Percentiles rank a stretch among this genome's conserved stretches.
Evolutionary conservation across 352 stramenopile genomes (phyloP).

Genomic region (Globisporangium heterothallicum): DNA sequence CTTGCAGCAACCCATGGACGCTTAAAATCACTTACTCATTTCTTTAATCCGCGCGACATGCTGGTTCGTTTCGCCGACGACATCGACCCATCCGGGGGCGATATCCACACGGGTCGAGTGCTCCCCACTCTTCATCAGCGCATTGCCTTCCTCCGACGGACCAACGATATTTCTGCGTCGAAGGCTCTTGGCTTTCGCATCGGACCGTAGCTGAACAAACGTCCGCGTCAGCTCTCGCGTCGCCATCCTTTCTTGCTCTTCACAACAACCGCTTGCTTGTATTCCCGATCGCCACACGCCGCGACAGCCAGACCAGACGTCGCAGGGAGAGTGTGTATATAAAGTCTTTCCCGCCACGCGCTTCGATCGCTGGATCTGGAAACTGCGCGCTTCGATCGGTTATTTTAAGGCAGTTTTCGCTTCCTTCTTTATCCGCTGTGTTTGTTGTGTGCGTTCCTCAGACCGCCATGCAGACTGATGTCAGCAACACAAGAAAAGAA

Average conservation of each 20-base stretch:
- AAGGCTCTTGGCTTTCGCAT: conserved; percentile 81
- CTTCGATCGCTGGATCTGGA: background rate
- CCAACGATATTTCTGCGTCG: conserved; percentile 81
- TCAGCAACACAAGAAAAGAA: no score
- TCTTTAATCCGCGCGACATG: conserved; percentile 76
- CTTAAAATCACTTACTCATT: conserved; percentile 71
- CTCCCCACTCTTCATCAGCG: conserved; percentile 55
- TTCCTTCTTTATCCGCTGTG: background rate
- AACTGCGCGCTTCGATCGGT: background rate
- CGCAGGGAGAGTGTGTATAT: no score
- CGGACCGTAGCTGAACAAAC: conserved; percentile 63
- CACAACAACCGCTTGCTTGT: background rate
- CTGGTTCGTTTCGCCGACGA: conserved; percentile 75
- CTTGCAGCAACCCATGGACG: no score
- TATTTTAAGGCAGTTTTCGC: background rate
- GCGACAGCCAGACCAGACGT: no score
- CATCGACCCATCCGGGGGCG: conserved; percentile 70
- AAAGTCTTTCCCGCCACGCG: no score
- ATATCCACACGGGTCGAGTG: conserved; percentile 27
- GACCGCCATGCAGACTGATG: background rate
- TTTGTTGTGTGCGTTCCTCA: background rate
- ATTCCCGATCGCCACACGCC: no score
- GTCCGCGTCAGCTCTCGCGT: conserved; percentile 71
- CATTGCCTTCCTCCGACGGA: conserved; percentile 57
- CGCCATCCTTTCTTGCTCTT: conserved; percentile 37